A percentile compares a stretch with the other conserved stretches of the same genome.
These are phyloP conservation scores for Nitzschia sp. DNA, from an alignment of 108 stramenopile genomes.

Conservation along the genomic window DNA sequence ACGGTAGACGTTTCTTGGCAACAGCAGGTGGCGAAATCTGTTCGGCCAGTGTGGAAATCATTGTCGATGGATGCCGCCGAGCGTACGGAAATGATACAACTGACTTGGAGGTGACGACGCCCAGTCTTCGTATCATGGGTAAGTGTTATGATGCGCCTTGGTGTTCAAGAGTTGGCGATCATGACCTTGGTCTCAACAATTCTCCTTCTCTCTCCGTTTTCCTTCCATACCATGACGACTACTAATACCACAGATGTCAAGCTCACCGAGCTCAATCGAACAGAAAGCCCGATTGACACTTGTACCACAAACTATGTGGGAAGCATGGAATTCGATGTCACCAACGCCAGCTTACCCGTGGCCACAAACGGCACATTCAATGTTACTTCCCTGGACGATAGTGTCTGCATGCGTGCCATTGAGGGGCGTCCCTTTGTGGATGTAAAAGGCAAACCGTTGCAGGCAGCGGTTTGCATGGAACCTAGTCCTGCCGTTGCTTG, in stretches of 20 bases:
- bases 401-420: slow-evolving; percentile 22
- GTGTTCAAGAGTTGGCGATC: too few relatives aligned
- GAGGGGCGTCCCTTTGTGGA: slow-evolving; percentile 60
- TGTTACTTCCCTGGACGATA: neutral
- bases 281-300: neutral
- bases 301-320: neutral
- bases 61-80: slow-evolving; percentile 9
- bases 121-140: neutral
- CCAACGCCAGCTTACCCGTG: neutral
- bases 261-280: neutral
- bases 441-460: slow-evolving; percentile 36
- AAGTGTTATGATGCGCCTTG: too few relatives aligned
- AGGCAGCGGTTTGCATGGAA: slow-evolving; percentile 27
- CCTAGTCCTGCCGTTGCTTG: too few relatives aligned
- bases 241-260: neutral
- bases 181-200: too few relatives aligned
- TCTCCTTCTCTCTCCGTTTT: neutral
- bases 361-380: neutral
- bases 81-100: neutral
- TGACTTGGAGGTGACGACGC: neutral
- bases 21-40: neutral
- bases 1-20: neutral
- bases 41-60: slow-evolving; percentile 8
- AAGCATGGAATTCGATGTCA: neutral
- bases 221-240: neutral